Evolutionary conservation across 2,329 filamentous ascomycete species (phyloP), one percentile per base, ranked within the genome.

Genomic region (Colletotrichum nymphaeae): DNA sequence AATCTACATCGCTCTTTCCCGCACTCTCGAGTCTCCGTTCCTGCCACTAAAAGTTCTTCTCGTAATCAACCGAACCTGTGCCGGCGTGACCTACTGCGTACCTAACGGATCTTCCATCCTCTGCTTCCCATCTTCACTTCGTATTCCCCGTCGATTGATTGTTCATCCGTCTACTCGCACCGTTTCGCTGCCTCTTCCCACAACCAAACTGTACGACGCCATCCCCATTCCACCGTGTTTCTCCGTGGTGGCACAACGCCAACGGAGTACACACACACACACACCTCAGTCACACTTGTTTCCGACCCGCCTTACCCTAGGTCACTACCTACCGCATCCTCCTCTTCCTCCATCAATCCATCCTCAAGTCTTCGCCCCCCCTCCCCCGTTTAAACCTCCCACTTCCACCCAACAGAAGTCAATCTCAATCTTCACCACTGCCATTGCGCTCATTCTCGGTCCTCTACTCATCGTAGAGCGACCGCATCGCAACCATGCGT

Each of bases 211-310:
- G 37, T 59, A 64, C 66, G 70, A 70, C 60, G 35, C 53, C 60
- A 63, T 60, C 35, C 56, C 63, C 70, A 65, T 66, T 66, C 60
- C 70, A 64, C 46, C 49, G 70, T 73, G 67, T 70, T 70, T 73
- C 60, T 67, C 55, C 53, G 70, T 32, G 19, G 70, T 70, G 70
- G 70, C 70, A 65, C 66, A 59, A 52, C 42, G 35, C 55, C 12
- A 28, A 53, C 30, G 30, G 30, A 32, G 30, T 32, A 16, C 35
- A 42, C 35, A 42, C 35, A 7, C 35, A 12, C 14, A 42, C 37
- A 14, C 6, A 16, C 14, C 37, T 42, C 37, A 14, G 26, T 32
- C 52, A 19, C 35, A 60, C 32, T n/a, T 24, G 16, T 37, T 59
- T 37, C 49, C 42, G 19, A 14, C 35, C 28, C 24, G 19, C 28